Evolutionary conservation across 192 early-diverging fungal species (phyloP).

Genomic region (Rhizophlyctis rosea): DNA sequence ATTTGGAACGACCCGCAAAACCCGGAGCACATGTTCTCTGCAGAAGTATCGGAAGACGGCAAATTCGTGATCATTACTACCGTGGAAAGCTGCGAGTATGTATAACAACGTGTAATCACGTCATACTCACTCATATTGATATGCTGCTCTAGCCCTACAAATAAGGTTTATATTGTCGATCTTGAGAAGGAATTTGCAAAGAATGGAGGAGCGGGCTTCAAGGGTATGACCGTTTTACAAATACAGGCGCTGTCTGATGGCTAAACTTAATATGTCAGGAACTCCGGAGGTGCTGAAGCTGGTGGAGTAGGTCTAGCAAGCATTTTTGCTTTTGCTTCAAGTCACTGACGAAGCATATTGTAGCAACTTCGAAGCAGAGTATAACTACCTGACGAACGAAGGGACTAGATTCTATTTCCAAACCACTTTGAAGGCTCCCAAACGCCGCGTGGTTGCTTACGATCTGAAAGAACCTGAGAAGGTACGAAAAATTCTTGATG

Average conservation of each 20-base stretch:
- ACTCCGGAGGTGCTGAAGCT: conserved; percentile 5
- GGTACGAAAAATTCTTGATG: conserved; percentile 16
- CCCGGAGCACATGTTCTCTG: conserved; percentile 35
- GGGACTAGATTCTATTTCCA: conserved; percentile 58
- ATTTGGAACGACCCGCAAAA: conserved; percentile 50
- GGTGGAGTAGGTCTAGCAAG: conserved; percentile 7
- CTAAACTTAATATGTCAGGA: too few species aligned
- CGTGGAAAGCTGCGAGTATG: conserved; percentile 44
- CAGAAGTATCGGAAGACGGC: conserved; percentile 50
- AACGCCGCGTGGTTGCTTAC: conserved; percentile 56
- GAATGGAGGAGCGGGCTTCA: conserved; percentile 9
- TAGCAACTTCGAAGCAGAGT: conserved; percentile 51
- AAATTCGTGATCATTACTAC: conserved; percentile 56
- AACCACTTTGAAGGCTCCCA: conserved; percentile 62
- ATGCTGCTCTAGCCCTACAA: too few species aligned
- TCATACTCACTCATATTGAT: too few species aligned
- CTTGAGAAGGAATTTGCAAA: conserved; percentile 41
- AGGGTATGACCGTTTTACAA: not conserved
- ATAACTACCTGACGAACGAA: conserved; percentile 52
- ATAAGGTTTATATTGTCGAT: conserved; percentile 27
- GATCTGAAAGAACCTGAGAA: conserved; percentile 54
- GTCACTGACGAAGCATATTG: too few species aligned
- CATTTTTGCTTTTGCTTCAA: too few species aligned
- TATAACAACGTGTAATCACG: too few species aligned
- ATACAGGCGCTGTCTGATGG: too few species aligned